Evolutionary conservation across 345 rosid species (phyloP), one percentile per base, ranked within the genome.

Genomic region (Citrus maxima): DNA sequence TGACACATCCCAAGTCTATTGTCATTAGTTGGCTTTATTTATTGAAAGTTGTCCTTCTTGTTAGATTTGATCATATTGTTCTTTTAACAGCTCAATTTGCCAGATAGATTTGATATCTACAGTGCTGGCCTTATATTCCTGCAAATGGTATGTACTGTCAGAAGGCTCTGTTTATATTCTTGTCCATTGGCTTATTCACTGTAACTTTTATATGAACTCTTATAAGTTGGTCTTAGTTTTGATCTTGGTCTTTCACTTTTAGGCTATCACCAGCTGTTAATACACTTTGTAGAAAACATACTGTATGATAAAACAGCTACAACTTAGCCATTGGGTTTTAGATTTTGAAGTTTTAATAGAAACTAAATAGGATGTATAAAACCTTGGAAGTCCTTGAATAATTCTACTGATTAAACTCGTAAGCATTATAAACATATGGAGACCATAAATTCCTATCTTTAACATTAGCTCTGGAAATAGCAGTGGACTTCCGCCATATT

Each of bases 71-170:
- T 77, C 70, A 14, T 38, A 4, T 70, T 84, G 22, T 83, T 79
- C 34, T 9, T 76, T 35, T 88, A 46, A 78, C 95, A 93, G 99
- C 74, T 94, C 94, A 96, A 96, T 85, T 86, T 93, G 80, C 98
- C 99, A 0, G 99, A 96, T 86, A 89, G 98, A 82, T 91, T 96
- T 56, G 99, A 96, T 77, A 94, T 94, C 81, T 96, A 94, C 86
- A 94, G 98, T 85, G 78, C 93, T 34, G 98, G 98, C 76, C 93
- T 96, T 77, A 94, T 94, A 79, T 94, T 89, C 82, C 87, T 96
- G 56, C 98, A 96, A 83, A 96, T 96, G 99, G 98, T 92, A 74
- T 82, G 95, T 80, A 71, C 18, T 56, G 73, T 79, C 61, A 28
- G 77, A 73, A 35, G 5, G 24, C 25, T 32, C 62, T 14, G 27